Conservation (phyloP, 768 basidiomycete genomes). For the Pholiota conissans region DNA sequence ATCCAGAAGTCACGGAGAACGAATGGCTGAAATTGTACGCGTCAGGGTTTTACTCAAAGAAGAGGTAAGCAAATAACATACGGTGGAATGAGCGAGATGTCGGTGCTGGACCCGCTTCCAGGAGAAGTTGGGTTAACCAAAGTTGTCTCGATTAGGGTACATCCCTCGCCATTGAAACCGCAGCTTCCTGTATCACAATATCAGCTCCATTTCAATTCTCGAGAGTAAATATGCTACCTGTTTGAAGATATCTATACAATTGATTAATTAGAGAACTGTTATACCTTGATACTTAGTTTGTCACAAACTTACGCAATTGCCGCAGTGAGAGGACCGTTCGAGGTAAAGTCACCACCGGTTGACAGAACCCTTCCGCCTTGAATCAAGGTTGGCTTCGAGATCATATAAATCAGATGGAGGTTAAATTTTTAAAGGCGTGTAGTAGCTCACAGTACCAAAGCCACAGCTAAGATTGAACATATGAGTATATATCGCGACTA, state of each 20-base stretch:
- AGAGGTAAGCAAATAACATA: conserved; percentile 13
- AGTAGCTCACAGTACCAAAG: conserved; percentile 4
- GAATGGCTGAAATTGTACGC: too few relatives aligned
- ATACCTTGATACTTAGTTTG: background rate
- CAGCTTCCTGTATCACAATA: conserved; percentile 16
- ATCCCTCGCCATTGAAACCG: conserved; percentile 35
- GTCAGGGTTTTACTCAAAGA: too few relatives aligned
- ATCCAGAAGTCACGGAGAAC: too few relatives aligned
- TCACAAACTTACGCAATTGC: conserved; percentile 25
- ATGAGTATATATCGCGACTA: background rate
- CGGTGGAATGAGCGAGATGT: conserved; percentile 33
- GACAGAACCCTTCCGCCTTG: conserved; percentile 24
- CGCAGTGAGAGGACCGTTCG: conserved; percentile 24
- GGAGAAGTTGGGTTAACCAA: conserved; percentile 31
- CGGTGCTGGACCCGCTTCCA: conserved; percentile 34
- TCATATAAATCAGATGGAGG: background rate
- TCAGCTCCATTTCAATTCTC: background rate
- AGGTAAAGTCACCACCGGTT: conserved; percentile 26
- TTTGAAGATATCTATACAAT: conserved; percentile 5
- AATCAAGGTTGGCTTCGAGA: conserved; percentile 22
- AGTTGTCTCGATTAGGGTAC: conserved; percentile 32
- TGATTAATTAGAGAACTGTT: background rate
- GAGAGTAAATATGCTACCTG: conserved; percentile 9
- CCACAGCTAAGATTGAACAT: background rate
- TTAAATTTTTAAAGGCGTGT: background rate